These are phyloP conservation scores for Stygiomarasmius scandens DNA, from an alignment of 1,284 basidiomycete species.

Conservation along the genomic window DNA sequence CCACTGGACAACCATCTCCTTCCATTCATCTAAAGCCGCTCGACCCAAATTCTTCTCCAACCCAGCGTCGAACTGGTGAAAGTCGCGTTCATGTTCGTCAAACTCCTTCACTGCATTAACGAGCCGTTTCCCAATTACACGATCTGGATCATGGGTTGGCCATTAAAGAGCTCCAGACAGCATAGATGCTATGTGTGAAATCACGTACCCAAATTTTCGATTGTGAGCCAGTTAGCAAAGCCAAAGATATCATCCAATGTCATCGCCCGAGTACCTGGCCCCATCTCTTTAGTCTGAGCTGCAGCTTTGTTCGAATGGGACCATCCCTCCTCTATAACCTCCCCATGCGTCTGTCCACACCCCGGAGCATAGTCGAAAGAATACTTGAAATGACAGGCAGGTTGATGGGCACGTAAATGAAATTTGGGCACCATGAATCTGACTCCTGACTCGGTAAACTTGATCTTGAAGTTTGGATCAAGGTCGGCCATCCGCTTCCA, in stretches of 20 bases:
- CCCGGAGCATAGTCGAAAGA: slow-evolving; percentile 15
- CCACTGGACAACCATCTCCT: slow-evolving; percentile 14
- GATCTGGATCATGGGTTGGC: neutral
- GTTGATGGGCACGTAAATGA: slow-evolving; percentile 17
- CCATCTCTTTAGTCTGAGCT: slow-evolving; percentile 11
- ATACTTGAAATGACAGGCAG: slow-evolving; percentile 12
- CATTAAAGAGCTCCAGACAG: neutral
- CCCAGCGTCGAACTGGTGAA: neutral
- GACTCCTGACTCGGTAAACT: neutral
- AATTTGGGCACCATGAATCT: slow-evolving; percentile 18
- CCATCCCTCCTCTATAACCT: slow-evolving; percentile 16
- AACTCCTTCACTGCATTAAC: neutral
- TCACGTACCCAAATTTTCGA: slow-evolving; percentile 1
- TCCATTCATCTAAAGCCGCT: slow-evolving; percentile 12
- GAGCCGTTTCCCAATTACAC: neutral
- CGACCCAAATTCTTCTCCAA: neutral
- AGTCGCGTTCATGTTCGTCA: neutral
- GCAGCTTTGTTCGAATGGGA: slow-evolving; percentile 13
- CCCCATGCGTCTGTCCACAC: slow-evolving; percentile 18
- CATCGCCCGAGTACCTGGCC: slow-evolving; percentile 11
- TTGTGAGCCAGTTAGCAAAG: slow-evolving; percentile 14
- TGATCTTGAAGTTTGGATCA: slow-evolving; percentile 5
- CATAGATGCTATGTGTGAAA: neutral
- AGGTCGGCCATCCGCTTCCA: slow-evolving; percentile 6
- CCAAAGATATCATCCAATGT: slow-evolving; percentile 18